Base-by-base conservation (phyloP, 2,329 filamentous ascomycete species). In the Leptographium flavum region DNA sequence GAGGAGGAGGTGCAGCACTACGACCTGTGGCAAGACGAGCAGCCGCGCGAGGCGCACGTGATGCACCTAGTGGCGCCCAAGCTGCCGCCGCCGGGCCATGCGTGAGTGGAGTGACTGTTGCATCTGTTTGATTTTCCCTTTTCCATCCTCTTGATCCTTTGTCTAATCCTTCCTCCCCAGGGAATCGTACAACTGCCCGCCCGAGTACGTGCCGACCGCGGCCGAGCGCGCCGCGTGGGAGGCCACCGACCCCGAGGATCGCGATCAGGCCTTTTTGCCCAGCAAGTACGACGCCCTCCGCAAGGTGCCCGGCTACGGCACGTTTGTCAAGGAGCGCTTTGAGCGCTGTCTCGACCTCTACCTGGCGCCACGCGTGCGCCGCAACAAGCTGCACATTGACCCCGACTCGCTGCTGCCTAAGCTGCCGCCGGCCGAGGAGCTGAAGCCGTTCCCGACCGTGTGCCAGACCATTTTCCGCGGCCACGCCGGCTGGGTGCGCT, bases 11-110 rank as follows among this genome's bases (percentile, higher is more conserved):
- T 83, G 35, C 74, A 74, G 22, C 80, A 79, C 56, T 94, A 87
- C 57, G 92, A 98, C 58, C 76, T 98, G 45, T 98, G 92, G 92
- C 87, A 90, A 45, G 85, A 96, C 57, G 90, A 98, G 62, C 76
- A 82, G 54, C 78, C 86, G 11, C 75, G 82, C 54, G 77, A 83
- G 30, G 83, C 88, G 49, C 85, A 96, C 61, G 71, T 83, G 31
- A 96, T 96, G 88, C 86, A 95, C 57, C 83, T 96, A 45, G 84
- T 92, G 15, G 90, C 92, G 1, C 92, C 92, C 5, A 98, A 98
- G 61, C 71, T 93, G 42, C 80, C 90, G 25, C 90, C 92, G 32
- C 92, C 92, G 25, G 87, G 87, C 43, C 95, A 94, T 60, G 88
- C 35, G 46, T 45, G 32, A 7, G 46, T 10, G 7, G 30, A 15